Base-by-base conservation (phyloP, 2,329 filamentous ascomycete species). In the Trichoderma gracile region DNA sequence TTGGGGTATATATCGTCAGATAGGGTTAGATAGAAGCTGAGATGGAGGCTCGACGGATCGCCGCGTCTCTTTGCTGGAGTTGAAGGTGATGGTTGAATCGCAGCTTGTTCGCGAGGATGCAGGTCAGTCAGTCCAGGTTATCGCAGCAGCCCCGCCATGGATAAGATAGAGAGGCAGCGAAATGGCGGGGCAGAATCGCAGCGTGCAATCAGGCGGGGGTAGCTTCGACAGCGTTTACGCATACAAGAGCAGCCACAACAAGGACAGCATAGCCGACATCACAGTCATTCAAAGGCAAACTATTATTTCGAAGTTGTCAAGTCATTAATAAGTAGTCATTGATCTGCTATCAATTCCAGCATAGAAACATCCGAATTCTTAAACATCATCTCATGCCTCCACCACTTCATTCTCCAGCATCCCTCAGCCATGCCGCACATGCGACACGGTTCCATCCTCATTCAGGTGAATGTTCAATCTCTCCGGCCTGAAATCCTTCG, bases 381-480 rank as follows among this genome's bases (percentile, higher is more conserved):
- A 33, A 2, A 33, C 30, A 10, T 10, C 9, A 33, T 33, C 30
- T 9, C 30, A 27, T 27, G 3, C 27, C 27, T 27, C 27, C 3
- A 27, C 27, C 27, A 27, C 30, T 9, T 9, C 30, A 1, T 33
- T 0, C 46, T 12, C 17, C 58, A 43, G 23, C 47, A 19, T 30
- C 25, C 4, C 19, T 30, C 25, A 74, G 86, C 23, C 84, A 69
- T 86, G 82, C 66, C 79, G 73, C 63, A 89, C 85, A 67, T 86
- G 83, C 62, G 81, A 81, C 50, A 89, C 84, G 15, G 82, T 86
- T 55, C 86, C 86, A 64, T 88, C 83, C 33, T 87, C 82, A 65
- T 81, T 81, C 59, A 88, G 71, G 68, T 86, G 81, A 23, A 89
- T 79, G 65, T 88, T 89, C 67, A 89, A 77, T 47, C 86, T 78